Evolutionary conservation across 2,329 filamentous ascomycete species (phyloP), one percentile per base, ranked within the genome.

Genomic region (Fusarium sp.): DNA sequence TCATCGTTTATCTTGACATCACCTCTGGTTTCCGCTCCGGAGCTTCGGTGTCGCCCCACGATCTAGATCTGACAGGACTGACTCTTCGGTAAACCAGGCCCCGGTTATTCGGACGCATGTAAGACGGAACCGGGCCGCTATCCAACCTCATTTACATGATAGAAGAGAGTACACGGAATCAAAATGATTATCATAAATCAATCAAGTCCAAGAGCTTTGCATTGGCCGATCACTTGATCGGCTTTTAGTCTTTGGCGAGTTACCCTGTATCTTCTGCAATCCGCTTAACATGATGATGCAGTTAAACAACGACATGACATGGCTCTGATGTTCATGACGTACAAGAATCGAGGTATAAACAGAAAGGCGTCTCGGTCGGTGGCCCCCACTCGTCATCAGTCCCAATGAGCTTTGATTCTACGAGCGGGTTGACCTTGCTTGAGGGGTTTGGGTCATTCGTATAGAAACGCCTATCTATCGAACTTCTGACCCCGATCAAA

Each of bases 1-100:
- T 50, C 35, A 29, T 73, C 57, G 49, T 59, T 22, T 46, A 57
- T 68, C 60, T 74, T 73, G 73, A 77, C 73, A 77, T 77, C 65
- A 76, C 64, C 22, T 62, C 35, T 27, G 39, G 39, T 25, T 46
- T 57, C 41, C 50, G 56, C 41, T 64, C 68, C 62, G 57, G 66
- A 62, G 63, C 45, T 66, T 63, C 46, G 49, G 57, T 36, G 49
- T 29, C 50, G 27, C 62, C 63, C 67, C 74, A 62, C 63, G 50
- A 56, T 67, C 35, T 50, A 33, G 36, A 54, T 66, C 45, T 45
- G 52, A 22, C 58, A 64, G 41, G 29, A 29, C 29, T 36, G 39
- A 36, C 20, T 38, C 20, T 29, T 54, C 49, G 46, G 50, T 29
- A 39, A 38, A 39, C 5, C 44, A 41, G 17, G 27, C 65, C 71